Conservation (phyloP, 192 early-diverging fungal species). For the Linnemannia zychae region DNA sequence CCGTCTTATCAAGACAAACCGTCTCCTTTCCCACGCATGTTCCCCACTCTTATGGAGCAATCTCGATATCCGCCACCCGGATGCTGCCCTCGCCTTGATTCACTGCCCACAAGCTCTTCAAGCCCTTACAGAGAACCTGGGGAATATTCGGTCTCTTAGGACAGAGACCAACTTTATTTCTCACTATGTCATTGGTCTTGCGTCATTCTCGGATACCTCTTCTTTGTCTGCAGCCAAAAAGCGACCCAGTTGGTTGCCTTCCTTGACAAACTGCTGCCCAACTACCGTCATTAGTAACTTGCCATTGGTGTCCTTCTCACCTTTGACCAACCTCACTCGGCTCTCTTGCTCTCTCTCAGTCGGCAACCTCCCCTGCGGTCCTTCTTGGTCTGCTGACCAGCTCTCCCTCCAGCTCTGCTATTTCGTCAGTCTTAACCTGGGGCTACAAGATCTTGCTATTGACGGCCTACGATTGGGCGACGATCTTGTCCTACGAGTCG, state of each 20-base stretch:
- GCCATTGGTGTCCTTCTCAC: not conserved
- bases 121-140: not conserved
- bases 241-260: not conserved
- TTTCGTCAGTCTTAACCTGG: not conserved
- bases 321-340: not conserved
- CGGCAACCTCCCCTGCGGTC: not conserved
- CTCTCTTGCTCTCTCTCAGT: not conserved
- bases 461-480: conserved; percentile 2
- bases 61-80: not conserved
- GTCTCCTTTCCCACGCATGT: not conserved
- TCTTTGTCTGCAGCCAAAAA: not conserved
- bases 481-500: not conserved
- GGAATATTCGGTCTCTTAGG: not conserved
- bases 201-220: not conserved
- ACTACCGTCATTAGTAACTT: not conserved
- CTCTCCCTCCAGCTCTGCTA: conserved; percentile 1
- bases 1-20: not conserved
- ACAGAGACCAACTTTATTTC: not conserved
- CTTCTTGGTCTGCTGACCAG: not conserved
- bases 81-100: not conserved
- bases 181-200: not conserved
- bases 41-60: not conserved
- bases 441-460: not conserved
- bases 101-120: not conserved
- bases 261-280: not conserved